A percentile compares a stretch with the other conserved stretches of the same genome.
These are phyloP conservation scores for Xylaria palmicola DNA, from an alignment of 495 filamentous ascomycete species.

Conservation along the genomic window DNA sequence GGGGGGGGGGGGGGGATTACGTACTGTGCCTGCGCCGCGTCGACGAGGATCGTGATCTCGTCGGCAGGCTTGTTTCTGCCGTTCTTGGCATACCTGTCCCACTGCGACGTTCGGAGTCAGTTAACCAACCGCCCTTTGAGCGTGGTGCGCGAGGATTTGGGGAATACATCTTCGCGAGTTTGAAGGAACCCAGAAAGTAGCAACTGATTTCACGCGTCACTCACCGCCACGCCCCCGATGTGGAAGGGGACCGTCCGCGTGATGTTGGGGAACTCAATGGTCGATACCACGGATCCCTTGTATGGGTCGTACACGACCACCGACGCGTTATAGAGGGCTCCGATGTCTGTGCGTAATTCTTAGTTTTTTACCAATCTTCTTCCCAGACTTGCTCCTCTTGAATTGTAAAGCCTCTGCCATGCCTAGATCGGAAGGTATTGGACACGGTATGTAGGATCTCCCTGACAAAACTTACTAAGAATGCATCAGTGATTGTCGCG, in stretches of 20 bases:
- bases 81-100: conserved; percentile 23
- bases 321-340: conserved; percentile 25
- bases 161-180: no score
- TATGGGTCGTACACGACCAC: conserved; percentile 36
- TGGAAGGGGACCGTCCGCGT: conserved; percentile 29
- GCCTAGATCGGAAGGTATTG: no score
- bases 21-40: conserved; percentile 20
- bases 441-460: no score
- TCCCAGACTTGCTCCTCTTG: no score
- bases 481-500: background rate
- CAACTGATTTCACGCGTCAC: background rate
- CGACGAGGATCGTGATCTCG: conserved; percentile 32
- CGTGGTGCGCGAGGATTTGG: no score
- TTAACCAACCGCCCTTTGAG: background rate
- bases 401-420: no score
- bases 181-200: background rate
- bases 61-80: conserved; percentile 3
- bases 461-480: background rate
- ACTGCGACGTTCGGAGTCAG: background rate
- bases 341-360: background rate
- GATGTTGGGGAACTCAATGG: conserved; percentile 27
- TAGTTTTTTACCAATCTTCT: background rate
- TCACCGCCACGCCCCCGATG: conserved; percentile 29
- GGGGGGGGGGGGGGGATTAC: background rate
- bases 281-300: conserved; percentile 23